phyloP scores from a whole-genome alignment of 2,329 filamentous ascomycete species.

The Colletotrichum paranaense region DNA sequence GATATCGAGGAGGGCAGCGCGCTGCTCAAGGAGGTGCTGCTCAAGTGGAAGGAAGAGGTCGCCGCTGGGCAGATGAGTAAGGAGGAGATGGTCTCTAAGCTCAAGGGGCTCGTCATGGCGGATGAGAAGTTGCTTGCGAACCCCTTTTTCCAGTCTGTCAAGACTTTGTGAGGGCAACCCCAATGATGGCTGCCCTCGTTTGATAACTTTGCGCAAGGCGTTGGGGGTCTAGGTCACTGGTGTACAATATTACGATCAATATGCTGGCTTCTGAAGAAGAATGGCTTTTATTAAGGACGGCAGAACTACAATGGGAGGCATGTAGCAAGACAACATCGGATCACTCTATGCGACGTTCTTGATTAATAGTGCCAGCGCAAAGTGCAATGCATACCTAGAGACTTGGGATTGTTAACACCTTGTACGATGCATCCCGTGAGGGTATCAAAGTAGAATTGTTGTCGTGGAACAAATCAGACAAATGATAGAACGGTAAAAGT shows the following conservation, averaged over 20 bases:
- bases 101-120: constrained; percentile 82
- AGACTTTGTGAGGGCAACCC: constrained; percentile 56
- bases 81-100: constrained; percentile 80
- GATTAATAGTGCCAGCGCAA: neutral
- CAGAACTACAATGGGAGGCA: neutral
- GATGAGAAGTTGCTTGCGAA: constrained; percentile 75
- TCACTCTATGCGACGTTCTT: neutral
- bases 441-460: neutral
- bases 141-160: constrained; percentile 77
- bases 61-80: constrained; percentile 70
- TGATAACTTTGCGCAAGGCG: neutral
- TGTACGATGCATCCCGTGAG: neutral
- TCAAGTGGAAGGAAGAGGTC: constrained; percentile 86
- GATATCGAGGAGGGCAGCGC: constrained; percentile 91
- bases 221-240: neutral
- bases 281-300: neutral
- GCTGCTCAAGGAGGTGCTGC: constrained; percentile 84
- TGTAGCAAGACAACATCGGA: neutral
- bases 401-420: neutral
- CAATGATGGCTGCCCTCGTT: constrained; percentile 5
- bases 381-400: neutral
- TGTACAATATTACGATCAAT: constrained; percentile 4
- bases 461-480: constrained; percentile 10
- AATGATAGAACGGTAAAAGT: constrained; percentile 45
- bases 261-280: neutral